Conservation (phyloP, 768 basidiomycete species). For the Glaciozyma martinii region DNA sequence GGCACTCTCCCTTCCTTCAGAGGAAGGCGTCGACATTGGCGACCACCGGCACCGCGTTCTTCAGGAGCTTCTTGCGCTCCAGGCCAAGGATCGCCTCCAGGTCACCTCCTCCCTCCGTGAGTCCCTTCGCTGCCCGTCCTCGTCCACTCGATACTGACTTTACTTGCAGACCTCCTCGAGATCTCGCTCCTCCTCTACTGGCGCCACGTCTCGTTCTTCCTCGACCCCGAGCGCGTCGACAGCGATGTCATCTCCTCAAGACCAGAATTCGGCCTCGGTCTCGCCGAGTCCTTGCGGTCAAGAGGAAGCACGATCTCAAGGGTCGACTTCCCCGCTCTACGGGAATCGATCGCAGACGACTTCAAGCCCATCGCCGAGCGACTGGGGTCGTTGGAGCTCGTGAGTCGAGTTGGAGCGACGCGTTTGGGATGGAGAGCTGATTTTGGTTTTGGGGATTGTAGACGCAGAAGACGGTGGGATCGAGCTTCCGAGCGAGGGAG, state of each 20-base stretch:
- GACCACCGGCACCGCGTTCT: slow-evolving; percentile 41
- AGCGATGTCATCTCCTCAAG: slow-evolving; percentile 39
- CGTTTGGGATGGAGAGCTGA: background rate
- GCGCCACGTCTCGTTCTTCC: slow-evolving; percentile 66
- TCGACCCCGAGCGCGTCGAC: slow-evolving; percentile 36
- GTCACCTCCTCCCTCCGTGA: slow-evolving; percentile 54
- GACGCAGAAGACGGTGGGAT: slow-evolving; percentile 43
- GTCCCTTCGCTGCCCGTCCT: slow-evolving; percentile 29
- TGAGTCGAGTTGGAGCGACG: slow-evolving; percentile 37
- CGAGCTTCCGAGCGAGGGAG: slow-evolving; percentile 52
- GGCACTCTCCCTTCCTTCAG: slow-evolving; percentile 46
- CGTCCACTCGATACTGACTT: background rate
- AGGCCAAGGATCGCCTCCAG: slow-evolving; percentile 39
- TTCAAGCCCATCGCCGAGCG: slow-evolving; percentile 50
- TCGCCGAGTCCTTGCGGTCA: background rate
- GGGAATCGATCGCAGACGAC: slow-evolving; percentile 43
- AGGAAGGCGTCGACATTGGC: slow-evolving; percentile 41
- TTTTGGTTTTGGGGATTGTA: slow-evolving; percentile 13
- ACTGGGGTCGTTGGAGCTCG: slow-evolving; percentile 50
- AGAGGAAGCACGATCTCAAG: background rate
- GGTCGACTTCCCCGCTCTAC: slow-evolving; percentile 22
- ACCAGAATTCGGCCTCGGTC: slow-evolving; percentile 27
- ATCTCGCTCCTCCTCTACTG: slow-evolving; percentile 70
- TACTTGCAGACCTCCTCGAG: slow-evolving; percentile 45
- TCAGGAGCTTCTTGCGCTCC: slow-evolving; percentile 59